Percentiles rank a stretch among this genome's conserved stretches.
phyloP scores from a whole-genome alignment of 2,329 filamentous ascomycete genomes.

The Oidium heveae region DNA sequence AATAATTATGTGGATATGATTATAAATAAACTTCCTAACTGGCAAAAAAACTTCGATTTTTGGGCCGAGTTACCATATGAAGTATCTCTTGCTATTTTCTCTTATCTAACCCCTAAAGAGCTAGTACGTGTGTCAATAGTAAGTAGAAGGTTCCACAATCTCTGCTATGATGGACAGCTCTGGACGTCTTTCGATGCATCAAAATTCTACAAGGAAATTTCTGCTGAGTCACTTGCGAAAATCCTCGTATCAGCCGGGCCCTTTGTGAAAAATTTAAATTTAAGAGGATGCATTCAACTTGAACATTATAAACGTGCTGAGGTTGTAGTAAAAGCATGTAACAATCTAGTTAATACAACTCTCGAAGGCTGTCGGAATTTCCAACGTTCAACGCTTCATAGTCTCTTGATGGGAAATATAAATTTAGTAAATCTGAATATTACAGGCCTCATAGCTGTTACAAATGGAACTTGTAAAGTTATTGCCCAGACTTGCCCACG shows the following conservation, averaged over 20 bases:
- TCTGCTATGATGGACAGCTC: slow-evolving; percentile 85
- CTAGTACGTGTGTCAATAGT: slow-evolving; percentile 56
- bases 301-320: slow-evolving; percentile 56
- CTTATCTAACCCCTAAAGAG: slow-evolving; percentile 54
- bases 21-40: no score
- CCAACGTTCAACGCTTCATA: slow-evolving; percentile 50
- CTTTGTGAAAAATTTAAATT: slow-evolving; percentile 73
- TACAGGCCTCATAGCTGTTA: slow-evolving; percentile 54
- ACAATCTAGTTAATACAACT: slow-evolving; percentile 66
- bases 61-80: slow-evolving; percentile 68
- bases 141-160: slow-evolving; percentile 50
- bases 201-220: slow-evolving; percentile 69
- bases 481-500: slow-evolving; percentile 58
- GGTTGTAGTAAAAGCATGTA: slow-evolving; percentile 59
- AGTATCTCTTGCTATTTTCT: slow-evolving; percentile 52
- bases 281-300: slow-evolving; percentile 76
- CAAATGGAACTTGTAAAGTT: slow-evolving; percentile 66
- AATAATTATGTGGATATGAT: no score
- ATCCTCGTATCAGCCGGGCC: slow-evolving; percentile 70
- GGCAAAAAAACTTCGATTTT: slow-evolving; percentile 30
- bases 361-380: slow-evolving; percentile 79
- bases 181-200: slow-evolving; percentile 71
- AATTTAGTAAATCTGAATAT: slow-evolving; percentile 67
- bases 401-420: slow-evolving; percentile 47
- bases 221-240: slow-evolving; percentile 56